Evolutionary conservation across 805 yeast genomes (phyloP), one percentile per base, ranked within the genome.

Genomic region (Starmerella etchellsii): DNA sequence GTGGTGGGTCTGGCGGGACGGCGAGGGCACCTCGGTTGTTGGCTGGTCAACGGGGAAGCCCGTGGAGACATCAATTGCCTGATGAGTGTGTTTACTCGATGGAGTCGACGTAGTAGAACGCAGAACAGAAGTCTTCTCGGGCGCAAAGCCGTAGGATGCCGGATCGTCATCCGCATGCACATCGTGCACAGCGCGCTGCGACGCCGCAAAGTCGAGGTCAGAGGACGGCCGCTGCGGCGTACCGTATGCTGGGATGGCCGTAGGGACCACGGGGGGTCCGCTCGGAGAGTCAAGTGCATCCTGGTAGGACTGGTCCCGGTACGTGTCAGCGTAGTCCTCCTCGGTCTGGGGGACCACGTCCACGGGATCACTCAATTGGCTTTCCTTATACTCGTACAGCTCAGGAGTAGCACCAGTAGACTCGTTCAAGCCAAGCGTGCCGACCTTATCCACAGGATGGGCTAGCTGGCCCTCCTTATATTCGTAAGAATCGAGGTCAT

Each of bases 41-140:
- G 10, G 10, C 13, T 36, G 24, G 37, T 46, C 47, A 9, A 41
- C 29, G 19, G 50, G 47, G 43, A 46, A 46, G 6, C 50, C 51
- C 3, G 47, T 47, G 42, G 28, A 44, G 26, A 47, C 45, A 22
- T 47, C 50, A 20, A 47, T 41, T 7, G 51, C 44, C 36, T 34
- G 39, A 35, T 46, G 47, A n/a, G 19, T 24, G 30, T 34, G 31
- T 28, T n/a, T 28, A n/a, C 31, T n/a, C 16, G 31, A 28, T 10
- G 16, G 15, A 28, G 14, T 8, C 14, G 31, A 11, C 31, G 15
- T 7, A 16, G 31, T 11, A 14, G 31, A 7, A 13, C 31, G 31
- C 16, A 8, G 8, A n/a, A 28, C 31, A 13, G 16, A 7, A 13
- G 31, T 10, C 14, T 11, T 13, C 9, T 11, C 31, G 7, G 31